Evolutionary conservation across 2,329 filamentous ascomycete species (phyloP).

Genomic region (Chaetomium sp.): DNA sequence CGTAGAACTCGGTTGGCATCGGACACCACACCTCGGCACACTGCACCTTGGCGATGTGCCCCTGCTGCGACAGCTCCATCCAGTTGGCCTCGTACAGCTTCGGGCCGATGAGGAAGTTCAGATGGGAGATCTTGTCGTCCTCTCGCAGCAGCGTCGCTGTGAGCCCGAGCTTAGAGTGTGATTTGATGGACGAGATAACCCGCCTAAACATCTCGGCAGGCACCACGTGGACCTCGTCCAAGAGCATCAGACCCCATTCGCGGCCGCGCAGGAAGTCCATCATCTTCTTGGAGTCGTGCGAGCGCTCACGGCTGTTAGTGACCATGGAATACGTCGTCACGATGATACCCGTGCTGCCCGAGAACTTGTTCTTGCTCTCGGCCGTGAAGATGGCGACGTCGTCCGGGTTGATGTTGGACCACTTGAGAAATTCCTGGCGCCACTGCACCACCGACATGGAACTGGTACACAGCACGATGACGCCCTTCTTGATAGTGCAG

Average conservation of each 20-base stretch:
- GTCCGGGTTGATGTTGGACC: constrained; percentile 90
- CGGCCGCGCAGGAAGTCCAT: constrained; percentile 86
- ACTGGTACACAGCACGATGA: constrained; percentile 91
- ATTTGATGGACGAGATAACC: constrained; percentile 87
- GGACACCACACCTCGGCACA: constrained; percentile 99
- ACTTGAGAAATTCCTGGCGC: constrained; percentile 93
- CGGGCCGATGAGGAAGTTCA: constrained; percentile 95
- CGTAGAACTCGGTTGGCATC: constrained; percentile 98
- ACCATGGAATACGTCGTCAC: constrained; percentile 99
- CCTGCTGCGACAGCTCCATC: constrained; percentile 97
- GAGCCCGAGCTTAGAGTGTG: constrained; percentile 88
- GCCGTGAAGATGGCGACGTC: constrained; percentile 95
- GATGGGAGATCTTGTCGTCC: constrained; percentile 95
- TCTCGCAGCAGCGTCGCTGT: constrained; percentile 92
- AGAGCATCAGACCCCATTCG: constrained; percentile 95
- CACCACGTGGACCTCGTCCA: constrained; percentile 97
- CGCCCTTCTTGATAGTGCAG: constrained; percentile 94
- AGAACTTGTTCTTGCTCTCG: constrained; percentile 78
- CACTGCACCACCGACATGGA: constrained; percentile 98
- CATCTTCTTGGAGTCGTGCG: constrained; percentile 92
- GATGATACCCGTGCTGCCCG: constrained; percentile 87
- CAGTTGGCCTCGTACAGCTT: constrained; percentile 98
- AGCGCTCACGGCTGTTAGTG: constrained; percentile 79
- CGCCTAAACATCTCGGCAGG: constrained; percentile 94
- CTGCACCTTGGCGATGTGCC: constrained; percentile 93